These are phyloP conservation scores for Otatea glauca DNA, from an alignment of 176 grass and related monocot genomes.

Conservation along the genomic window DNA sequence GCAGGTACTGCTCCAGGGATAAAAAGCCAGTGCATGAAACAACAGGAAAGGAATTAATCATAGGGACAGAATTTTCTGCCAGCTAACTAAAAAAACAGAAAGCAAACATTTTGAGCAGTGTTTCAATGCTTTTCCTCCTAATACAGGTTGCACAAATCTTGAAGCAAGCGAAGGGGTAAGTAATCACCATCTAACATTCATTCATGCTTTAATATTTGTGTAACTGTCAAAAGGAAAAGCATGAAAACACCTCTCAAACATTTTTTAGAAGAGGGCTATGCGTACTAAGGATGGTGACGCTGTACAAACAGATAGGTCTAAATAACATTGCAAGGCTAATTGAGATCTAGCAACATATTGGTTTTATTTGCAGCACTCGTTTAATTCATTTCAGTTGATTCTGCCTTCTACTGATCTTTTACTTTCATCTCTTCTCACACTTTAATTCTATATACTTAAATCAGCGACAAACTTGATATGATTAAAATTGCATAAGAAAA, in stretches of 20 bases:
- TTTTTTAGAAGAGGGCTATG: background rate
- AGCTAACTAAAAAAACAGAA: slow-evolving; percentile 35
- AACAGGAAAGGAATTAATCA: slow-evolving; percentile 63
- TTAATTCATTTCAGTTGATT: too few species aligned
- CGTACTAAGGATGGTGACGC: background rate
- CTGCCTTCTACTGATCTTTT: too few species aligned
- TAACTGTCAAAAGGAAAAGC: too few species aligned
- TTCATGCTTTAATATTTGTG: too few species aligned
- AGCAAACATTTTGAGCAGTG: background rate
- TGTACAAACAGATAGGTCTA: background rate
- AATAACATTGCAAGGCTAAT: background rate
- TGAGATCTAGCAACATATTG: background rate
- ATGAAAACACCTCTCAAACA: too few species aligned
- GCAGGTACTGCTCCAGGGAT: slow-evolving; percentile 72
- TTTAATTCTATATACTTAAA: background rate
- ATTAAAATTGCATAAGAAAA: background rate
- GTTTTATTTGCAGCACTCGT: background rate
- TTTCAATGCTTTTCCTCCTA: too few species aligned
- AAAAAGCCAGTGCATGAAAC: slow-evolving; percentile 62
- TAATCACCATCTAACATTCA: too few species aligned
- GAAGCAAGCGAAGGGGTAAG: too few species aligned
- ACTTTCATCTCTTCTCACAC: background rate
- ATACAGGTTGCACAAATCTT: too few species aligned
- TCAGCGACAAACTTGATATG: background rate
- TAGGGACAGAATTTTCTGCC: slow-evolving; percentile 10